phyloP scores from a whole-genome alignment of 2,329 filamentous ascomycete species.

The Ophiostoma himal-ulmi region DNA sequence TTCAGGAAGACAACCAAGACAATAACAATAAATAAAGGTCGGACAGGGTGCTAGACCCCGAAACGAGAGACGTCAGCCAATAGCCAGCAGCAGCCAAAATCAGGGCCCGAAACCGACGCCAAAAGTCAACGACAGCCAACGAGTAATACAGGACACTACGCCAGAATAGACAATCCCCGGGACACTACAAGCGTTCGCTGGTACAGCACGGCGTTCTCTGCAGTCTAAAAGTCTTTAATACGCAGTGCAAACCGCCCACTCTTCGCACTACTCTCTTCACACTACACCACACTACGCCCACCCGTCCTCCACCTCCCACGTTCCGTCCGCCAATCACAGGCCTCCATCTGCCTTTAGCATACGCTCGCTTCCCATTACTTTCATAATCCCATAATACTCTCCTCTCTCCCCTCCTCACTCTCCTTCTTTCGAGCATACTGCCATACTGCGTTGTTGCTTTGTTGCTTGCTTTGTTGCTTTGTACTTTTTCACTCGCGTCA shows the following conservation, averaged over 20 bases:
- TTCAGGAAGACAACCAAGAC: constrained; percentile 3
- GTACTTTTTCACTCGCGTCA: constrained; percentile 18
- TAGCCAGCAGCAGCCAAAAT: not conserved
- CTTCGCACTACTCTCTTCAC: constrained; percentile 5
- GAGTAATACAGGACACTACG: not conserved
- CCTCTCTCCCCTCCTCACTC: constrained; percentile 3
- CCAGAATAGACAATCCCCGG: not conserved
- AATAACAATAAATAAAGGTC: not conserved
- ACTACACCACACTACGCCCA: constrained; percentile 14
- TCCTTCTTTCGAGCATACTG: not conserved
- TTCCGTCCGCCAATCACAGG: constrained; percentile 18
- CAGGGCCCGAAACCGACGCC: not conserved
- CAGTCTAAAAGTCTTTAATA: not conserved
- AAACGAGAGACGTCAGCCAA: not conserved
- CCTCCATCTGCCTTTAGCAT: not conserved
- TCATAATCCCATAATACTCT: constrained; percentile 1
- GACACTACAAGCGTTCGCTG: not conserved
- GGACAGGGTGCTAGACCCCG: constrained; percentile 8
- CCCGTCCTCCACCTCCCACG: constrained; percentile 17
- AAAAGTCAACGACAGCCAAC: not conserved
- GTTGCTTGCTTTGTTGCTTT: not conserved
- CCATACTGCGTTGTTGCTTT: not conserved
- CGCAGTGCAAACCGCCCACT: constrained; percentile 15
- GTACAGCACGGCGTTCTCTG: not conserved
- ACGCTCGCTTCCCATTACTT: constrained; percentile 11